Conservation (phyloP, 805 yeast species). For the Dipodascus albidus region DNA sequence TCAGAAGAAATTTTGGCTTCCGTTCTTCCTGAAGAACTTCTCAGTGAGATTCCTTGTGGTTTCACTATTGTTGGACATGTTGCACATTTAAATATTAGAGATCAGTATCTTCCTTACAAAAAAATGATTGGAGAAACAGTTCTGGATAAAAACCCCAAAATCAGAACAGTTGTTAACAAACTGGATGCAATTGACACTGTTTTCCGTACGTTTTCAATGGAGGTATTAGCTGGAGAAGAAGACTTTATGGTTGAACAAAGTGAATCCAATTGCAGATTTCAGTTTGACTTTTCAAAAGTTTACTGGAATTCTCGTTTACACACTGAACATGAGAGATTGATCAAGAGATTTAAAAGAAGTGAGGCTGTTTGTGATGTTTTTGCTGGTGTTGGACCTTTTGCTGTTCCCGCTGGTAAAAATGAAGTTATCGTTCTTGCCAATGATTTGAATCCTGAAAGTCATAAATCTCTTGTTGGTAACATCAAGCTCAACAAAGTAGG, state of each 20-base stretch:
- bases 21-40: slow-evolving; percentile 58
- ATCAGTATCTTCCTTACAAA: slow-evolving; percentile 76
- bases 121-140: slow-evolving; percentile 78
- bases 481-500: slow-evolving; percentile 51
- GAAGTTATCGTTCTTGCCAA: slow-evolving; percentile 75
- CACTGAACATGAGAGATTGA: slow-evolving; percentile 83
- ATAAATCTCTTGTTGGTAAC: slow-evolving; percentile 55
- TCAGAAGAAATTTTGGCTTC: slow-evolving; percentile 76
- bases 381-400: slow-evolving; percentile 99
- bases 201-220: slow-evolving; percentile 89
- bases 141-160: slow-evolving; percentile 71
- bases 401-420: slow-evolving; percentile 88
- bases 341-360: slow-evolving; percentile 44
- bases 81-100: slow-evolving; percentile 81
- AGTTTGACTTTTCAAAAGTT: slow-evolving; percentile 83
- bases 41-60: slow-evolving; percentile 76
- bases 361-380: slow-evolving; percentile 87
- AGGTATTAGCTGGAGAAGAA: slow-evolving; percentile 71
- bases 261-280: slow-evolving; percentile 78
- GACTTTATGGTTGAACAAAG: slow-evolving; percentile 72
- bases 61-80: slow-evolving; percentile 91
- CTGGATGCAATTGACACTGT: slow-evolving; percentile 76
- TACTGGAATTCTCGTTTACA: slow-evolving; percentile 96
- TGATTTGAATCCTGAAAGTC: slow-evolving; percentile 86
- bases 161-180: slow-evolving; percentile 87